Evolutionary conservation across 805 yeast species (phyloP).

Genomic region (Crinitomyces ghanaensis): DNA sequence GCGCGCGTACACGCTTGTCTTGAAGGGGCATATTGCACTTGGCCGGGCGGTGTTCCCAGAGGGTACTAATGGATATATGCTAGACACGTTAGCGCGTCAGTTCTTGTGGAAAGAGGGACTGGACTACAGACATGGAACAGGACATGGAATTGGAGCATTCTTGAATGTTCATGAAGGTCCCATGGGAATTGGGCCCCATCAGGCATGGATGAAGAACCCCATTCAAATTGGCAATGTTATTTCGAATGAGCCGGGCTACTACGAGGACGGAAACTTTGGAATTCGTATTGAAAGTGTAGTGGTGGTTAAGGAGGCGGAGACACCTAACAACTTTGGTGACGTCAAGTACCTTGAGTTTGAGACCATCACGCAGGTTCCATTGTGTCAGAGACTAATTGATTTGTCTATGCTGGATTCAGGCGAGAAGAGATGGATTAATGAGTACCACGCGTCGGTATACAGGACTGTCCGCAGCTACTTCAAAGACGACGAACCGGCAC

Average conservation of each 20-base stretch:
- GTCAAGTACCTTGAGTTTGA: conserved; percentile 58
- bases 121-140: conserved; percentile 90
- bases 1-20: conserved; percentile 67
- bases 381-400: conserved; percentile 68
- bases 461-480: conserved; percentile 38
- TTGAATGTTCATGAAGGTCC: conserved; percentile 94
- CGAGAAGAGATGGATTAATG: conserved; percentile 60
- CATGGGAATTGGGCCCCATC: conserved; percentile 57
- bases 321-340: conserved; percentile 39
- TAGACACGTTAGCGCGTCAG: conserved; percentile 77
- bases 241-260: conserved; percentile 92
- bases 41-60: conserved; percentile 72
- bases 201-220: conserved; percentile 39
- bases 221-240: conserved; percentile 56
- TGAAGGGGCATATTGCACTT: conserved; percentile 84
- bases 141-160: conserved; percentile 93
- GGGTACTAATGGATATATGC: conserved; percentile 59
- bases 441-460: conserved; percentile 51
- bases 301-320: conserved; percentile 36
- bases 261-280: conserved; percentile 83
- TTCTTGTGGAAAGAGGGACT: conserved; percentile 72
- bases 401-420: conserved; percentile 39
- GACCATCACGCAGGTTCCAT: conserved; percentile 75
- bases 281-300: conserved; percentile 82
- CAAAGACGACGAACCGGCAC: conserved; percentile 48